Conservation (phyloP, 768 basidiomycete genomes). For the Termitomyces sp. region DNA sequence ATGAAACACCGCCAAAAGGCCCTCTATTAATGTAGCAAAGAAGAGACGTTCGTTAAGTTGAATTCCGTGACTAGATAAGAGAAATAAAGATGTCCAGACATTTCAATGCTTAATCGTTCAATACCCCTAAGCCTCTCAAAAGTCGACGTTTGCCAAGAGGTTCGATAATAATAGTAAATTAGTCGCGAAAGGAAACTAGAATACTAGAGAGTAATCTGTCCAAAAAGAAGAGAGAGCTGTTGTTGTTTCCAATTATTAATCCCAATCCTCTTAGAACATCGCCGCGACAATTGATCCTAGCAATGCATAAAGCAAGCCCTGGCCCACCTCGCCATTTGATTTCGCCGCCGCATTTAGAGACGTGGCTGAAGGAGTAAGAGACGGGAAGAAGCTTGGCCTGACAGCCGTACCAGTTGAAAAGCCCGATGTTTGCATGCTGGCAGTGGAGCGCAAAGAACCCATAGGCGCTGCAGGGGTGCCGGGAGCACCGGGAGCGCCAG, state of each 20-base stretch:
- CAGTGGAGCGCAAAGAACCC: neutral
- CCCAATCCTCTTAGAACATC: neutral
- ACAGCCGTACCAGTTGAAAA: neutral
- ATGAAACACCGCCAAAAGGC: no score
- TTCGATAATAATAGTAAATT: no score
- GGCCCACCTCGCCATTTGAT: neutral
- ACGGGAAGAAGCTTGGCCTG: conserved; percentile 2
- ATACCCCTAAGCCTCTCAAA: no score
- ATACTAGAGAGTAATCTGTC: neutral
- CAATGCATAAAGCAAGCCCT: neutral
- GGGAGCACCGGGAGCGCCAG: neutral
- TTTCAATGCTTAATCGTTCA: no score
- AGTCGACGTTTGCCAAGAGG: no score
- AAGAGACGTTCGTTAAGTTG: no score
- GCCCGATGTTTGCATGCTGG: conserved; percentile 1
- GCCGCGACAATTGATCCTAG: conserved; percentile 5
- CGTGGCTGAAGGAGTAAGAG: neutral
- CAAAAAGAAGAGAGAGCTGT: no score
- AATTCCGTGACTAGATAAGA: no score
- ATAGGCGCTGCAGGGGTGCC: neutral
- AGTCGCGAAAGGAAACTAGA: no score
- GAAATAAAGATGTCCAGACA: no score
- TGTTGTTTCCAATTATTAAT: no score
- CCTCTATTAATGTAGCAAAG: no score
- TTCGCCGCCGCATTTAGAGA: conserved; percentile 1